Base-by-base conservation (phyloP, 805 yeast genomes). In the Metschnikowia gelsemii region DNA sequence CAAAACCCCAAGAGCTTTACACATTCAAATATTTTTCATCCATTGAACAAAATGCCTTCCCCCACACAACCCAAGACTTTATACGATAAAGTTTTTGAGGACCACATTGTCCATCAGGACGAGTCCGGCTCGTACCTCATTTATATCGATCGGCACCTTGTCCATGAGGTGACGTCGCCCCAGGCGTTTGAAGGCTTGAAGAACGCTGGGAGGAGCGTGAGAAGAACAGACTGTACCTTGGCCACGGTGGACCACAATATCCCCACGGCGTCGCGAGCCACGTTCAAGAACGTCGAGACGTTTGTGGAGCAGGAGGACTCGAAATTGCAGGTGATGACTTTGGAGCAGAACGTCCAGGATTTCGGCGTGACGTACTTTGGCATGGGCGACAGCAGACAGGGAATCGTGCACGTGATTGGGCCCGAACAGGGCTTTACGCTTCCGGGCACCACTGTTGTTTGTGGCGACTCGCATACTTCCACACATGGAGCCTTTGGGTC, bases 401-500 rank as follows among this genome's bases (percentile, higher is more conserved):
- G 99, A 56, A 93, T 93, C 61, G 99, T 93, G 42, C 99, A 93
- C 66, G 87, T 93, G 53, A 95, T 93, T 46, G 99, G 99, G 35
- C 99, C 99, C 27, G 99, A 93, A 65, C 98, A 93, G 70, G 99
- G 98, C 38, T 93, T 93, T 71, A 93, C 99, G 25, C 75, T 93
- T 39, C 99, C 99, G 26, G 99, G 99, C 56, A 89, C 98, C 38
- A 93, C 99, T 3, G 96, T 93, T 24, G 99, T 93, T 32, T 93
- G 99, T 70, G 99, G 99, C 66, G 99, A 93, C 65, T 89, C 97
- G 3, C 99, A 93, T 64, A 93, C 99, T 20, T 88, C 97, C 3
- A 93, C 99, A 1, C 99, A 93, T 62, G 99, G 99, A 57, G 99
- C 99, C 32, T 93, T 93, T 61, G 99, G 99, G 49, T 73, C 98